Evolutionary conservation across 208 protist genomes (phyloP).

Genomic region (Leishmania tropica): DNA sequence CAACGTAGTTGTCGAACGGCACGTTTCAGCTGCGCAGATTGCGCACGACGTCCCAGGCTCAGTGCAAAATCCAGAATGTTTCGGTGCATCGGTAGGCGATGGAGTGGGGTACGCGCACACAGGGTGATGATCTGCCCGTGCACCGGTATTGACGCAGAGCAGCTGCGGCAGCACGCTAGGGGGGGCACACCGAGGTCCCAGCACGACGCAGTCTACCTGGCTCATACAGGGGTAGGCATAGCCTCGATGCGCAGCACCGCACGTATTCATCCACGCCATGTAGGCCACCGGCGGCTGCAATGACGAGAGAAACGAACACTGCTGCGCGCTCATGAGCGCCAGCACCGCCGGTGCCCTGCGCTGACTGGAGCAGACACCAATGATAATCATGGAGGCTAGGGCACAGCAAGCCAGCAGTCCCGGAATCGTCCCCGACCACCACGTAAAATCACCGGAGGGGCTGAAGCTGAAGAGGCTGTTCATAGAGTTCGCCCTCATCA

Average conservation of each 20-base stretch:
- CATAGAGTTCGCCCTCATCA: neutral
- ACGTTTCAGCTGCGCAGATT: constrained; percentile 28
- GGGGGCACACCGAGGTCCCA: constrained; percentile 29
- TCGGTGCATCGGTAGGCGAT: neutral
- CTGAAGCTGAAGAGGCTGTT: constrained; percentile 43
- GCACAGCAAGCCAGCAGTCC: constrained; percentile 27
- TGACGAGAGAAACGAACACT: constrained; percentile 38
- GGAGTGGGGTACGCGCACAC: constrained; percentile 23
- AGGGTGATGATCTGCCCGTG: neutral
- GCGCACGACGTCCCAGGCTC: constrained; percentile 30
- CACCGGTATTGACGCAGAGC: constrained; percentile 25
- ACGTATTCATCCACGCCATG: constrained; percentile 32
- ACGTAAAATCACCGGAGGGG: constrained; percentile 34
- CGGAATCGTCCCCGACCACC: constrained; percentile 47
- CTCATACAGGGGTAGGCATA: constrained; percentile 29
- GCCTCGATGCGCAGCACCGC: constrained; percentile 11
- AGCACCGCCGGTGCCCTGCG: constrained; percentile 32
- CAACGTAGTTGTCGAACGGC: neutral
- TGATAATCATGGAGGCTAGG: constrained; percentile 39
- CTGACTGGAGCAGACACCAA: constrained; percentile 20
- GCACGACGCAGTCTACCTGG: constrained; percentile 42
- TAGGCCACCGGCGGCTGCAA: constrained; percentile 31
- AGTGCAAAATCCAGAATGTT: constrained; percentile 37
- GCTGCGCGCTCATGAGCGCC: constrained; percentile 17
- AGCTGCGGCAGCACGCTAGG: constrained; percentile 24